Base-by-base conservation (phyloP, 805 yeast species). In the Komagataella mondaviorum region DNA sequence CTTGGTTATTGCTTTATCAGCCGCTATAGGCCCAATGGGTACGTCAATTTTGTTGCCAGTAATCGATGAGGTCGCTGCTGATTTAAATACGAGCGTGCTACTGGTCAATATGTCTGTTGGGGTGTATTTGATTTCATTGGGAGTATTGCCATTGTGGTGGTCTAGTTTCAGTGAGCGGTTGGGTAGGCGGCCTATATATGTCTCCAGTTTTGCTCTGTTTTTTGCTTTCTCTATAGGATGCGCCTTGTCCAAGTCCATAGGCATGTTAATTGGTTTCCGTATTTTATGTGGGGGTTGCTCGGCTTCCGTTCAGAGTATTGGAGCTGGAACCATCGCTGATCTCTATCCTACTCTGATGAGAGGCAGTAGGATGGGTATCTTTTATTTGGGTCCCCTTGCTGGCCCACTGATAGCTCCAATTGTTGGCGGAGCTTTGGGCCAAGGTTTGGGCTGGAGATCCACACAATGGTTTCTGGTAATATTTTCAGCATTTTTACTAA, bases 81-180 rank as follows among this genome's bases (percentile, higher is more conserved):
- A 77, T 17, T 71, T 85, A 16, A 47, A 81, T 46, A 82, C 95
- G 0, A 59, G 77, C 4, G 75, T 74, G 1, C 68, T 80, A 24
- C 71, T 77, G 58, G 88, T 87, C 23, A 88, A 87, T 59, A 72
- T 88, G 16, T 80, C 91, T 2, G 88, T 87, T 50, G 96, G 96
- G 57, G 74, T 88, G 10, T 88, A 87, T 61, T 65, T 87, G 23
- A 60, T 87, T 12, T 72, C 89, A 1, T 60, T 88, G 43, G 96
- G 96, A 14, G 70, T 88, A 1, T 80, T 86, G 58, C 96, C 96
- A 2, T 61, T 88, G 47, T 88, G 95, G 93, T 88, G 96, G 95
- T 83, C 91, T 6, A 78, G 83, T 7, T 75, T 85, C 52, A 80
- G 89, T 45, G 96, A 88, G 61, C 65, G 73, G 50, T 75, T 77